Evolutionary conservation across 495 filamentous ascomycete species (phyloP).

Genomic region (Penicillium daleae): DNA sequence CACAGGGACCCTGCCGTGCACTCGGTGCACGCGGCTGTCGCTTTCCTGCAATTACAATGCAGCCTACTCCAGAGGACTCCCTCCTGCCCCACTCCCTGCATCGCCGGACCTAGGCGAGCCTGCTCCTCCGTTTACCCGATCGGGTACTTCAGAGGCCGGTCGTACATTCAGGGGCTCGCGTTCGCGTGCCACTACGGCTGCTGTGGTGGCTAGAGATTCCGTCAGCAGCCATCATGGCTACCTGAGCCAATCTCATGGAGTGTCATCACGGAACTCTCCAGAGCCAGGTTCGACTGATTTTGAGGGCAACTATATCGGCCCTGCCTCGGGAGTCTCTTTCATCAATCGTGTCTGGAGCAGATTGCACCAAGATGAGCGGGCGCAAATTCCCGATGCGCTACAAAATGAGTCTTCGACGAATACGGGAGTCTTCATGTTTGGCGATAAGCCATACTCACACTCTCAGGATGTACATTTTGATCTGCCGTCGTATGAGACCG

Average conservation of each 20-base stretch:
- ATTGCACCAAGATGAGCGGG: slow-evolving; percentile 46
- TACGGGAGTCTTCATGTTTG: slow-evolving; percentile 49
- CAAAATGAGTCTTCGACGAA: slow-evolving; percentile 43
- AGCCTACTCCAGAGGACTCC: slow-evolving; percentile 48
- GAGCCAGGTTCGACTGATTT: slow-evolving; percentile 51
- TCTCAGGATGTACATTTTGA: slow-evolving; percentile 35
- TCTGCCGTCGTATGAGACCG: slow-evolving; percentile 42
- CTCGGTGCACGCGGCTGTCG: slow-evolving; percentile 43
- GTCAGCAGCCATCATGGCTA: slow-evolving; percentile 14
- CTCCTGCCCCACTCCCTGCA: slow-evolving; percentile 45
- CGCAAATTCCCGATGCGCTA: slow-evolving; percentile 37
- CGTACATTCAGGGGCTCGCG: slow-evolving; percentile 17
- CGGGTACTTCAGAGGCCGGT: slow-evolving; percentile 11
- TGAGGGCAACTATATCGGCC: slow-evolving; percentile 52
- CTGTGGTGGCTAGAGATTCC: not conserved
- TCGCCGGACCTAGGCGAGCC: slow-evolving; percentile 18
- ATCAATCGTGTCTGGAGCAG: slow-evolving; percentile 52
- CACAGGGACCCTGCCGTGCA: slow-evolving; percentile 50
- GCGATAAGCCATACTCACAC: slow-evolving; percentile 47
- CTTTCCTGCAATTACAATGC: slow-evolving; percentile 50
- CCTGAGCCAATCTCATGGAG: slow-evolving; percentile 13
- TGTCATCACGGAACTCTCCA: slow-evolving; percentile 43
- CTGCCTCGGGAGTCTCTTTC: slow-evolving; percentile 51
- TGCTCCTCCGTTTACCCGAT: slow-evolving; percentile 1
- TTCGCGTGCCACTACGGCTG: slow-evolving; percentile 17